phyloP scores from a whole-genome alignment of 108 stramenopile genomes.

The Nitzschia sp. region DNA sequence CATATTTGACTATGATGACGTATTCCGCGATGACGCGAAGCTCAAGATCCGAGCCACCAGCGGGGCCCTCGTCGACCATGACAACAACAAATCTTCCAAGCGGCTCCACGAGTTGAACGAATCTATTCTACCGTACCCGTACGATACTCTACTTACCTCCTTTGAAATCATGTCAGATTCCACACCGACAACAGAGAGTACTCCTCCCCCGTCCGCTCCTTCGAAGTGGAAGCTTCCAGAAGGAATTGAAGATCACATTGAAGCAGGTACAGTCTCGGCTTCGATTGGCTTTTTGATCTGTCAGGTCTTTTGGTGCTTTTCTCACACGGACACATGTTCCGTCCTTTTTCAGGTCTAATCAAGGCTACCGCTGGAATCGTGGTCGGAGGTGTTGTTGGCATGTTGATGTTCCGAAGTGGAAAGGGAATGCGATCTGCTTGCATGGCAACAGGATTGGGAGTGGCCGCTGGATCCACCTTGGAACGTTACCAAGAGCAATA shows the following conservation, averaged over 20 bases:
- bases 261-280: conserved; percentile 33
- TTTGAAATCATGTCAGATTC: background rate
- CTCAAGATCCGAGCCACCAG: background rate
- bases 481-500: conserved; percentile 38
- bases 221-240: conserved; percentile 50
- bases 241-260: conserved; percentile 61
- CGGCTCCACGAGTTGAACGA: background rate
- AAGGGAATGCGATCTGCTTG: conserved; percentile 43
- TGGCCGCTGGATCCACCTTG: conserved; percentile 54
- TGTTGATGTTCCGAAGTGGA: conserved; percentile 48
- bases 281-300: background rate
- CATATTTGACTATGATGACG: too few relatives aligned
- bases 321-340: background rate
- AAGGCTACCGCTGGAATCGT: conserved; percentile 40
- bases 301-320: background rate
- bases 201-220: background rate
- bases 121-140: too few relatives aligned
- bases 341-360: conserved; percentile 26
- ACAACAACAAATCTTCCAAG: background rate
- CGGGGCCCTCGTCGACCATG: background rate
- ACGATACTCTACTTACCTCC: too few relatives aligned
- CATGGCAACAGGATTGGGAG: conserved; percentile 52
- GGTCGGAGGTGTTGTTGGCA: conserved; percentile 49
- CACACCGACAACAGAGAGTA: conserved; percentile 3
- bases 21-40: too few relatives aligned